Percentiles rank a stretch among this genome's conserved stretches.
Evolutionary conservation across 73 alveolate species (phyloP).

Genomic region (Paramecium biaurelia): DNA sequence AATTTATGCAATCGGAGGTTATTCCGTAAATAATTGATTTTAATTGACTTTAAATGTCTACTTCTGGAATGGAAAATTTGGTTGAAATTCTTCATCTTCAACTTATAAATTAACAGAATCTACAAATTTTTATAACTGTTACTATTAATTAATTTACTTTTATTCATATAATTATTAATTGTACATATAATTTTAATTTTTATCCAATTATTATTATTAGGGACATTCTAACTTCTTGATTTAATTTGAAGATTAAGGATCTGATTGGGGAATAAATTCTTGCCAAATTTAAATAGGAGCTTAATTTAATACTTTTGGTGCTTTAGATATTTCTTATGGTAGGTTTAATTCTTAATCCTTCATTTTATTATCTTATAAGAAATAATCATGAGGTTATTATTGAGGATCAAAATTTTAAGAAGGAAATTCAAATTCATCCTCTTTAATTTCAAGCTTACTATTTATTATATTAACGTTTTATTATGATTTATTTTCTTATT

Average conservation of each 20-base stretch:
- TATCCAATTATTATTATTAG: background rate
- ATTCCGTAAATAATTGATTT: background rate
- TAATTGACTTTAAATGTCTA: background rate
- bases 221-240: background rate
- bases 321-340: background rate
- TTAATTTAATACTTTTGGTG: background rate
- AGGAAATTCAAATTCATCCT: background rate
- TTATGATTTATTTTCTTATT: background rate
- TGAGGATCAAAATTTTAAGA: background rate
- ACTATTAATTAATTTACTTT: background rate
- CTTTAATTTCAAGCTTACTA: background rate
- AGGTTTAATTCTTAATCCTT: background rate
- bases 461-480: background rate
- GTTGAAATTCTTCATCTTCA: background rate
- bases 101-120: background rate
- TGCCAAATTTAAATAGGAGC: background rate
- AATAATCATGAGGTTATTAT: background rate
- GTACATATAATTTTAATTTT: background rate
- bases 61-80: background rate
- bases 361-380: background rate
- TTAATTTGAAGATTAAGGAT: background rate
- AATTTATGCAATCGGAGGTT: background rate
- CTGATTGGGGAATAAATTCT: background rate
- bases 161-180: background rate
- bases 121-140: background rate